A percentile compares a stretch with the other conserved stretches of the same genome.
phyloP scores from a whole-genome alignment of 2,329 filamentous ascomycete genomes.

The Scytalidium sp. region DNA sequence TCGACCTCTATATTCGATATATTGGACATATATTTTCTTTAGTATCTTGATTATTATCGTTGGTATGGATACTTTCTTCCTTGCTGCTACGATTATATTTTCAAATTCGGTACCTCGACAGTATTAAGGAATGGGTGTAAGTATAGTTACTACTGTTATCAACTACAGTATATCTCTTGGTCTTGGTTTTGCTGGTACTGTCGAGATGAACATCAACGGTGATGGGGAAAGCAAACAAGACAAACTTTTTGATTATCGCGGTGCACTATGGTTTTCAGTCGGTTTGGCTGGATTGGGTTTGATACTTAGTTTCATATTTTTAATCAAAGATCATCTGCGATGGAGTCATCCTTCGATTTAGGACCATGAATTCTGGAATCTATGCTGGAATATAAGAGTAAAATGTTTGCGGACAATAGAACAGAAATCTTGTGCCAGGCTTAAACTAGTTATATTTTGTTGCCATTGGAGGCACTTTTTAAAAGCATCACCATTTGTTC shows the following conservation, averaged over 20 bases:
- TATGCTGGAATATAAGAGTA: too few species aligned
- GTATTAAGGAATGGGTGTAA: conserved; percentile 49
- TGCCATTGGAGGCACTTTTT: too few species aligned
- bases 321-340: conserved; percentile 9
- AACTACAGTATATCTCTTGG: conserved; percentile 67
- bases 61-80: conserved; percentile 65
- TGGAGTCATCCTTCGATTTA: too few species aligned
- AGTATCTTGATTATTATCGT: conserved; percentile 54
- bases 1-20: conserved; percentile 51
- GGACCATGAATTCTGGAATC: too few species aligned
- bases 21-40: conserved; percentile 63
- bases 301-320: conserved; percentile 9
- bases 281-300: conserved; percentile 13
- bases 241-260: conserved; percentile 4
- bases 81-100: conserved; percentile 58
- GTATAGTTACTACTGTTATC: conserved; percentile 60
- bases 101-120: conserved; percentile 45
- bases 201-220: conserved; percentile 42
- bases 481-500: too few species aligned
- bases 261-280: conserved; percentile 7
- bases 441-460: too few species aligned
- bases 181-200: conserved; percentile 63
- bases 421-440: too few species aligned
- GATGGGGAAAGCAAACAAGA: conserved; percentile 1
- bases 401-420: too few species aligned